These are phyloP conservation scores for Leishmania turanica DNA, from an alignment of 208 protist genomes.

Conservation along the genomic window DNA sequence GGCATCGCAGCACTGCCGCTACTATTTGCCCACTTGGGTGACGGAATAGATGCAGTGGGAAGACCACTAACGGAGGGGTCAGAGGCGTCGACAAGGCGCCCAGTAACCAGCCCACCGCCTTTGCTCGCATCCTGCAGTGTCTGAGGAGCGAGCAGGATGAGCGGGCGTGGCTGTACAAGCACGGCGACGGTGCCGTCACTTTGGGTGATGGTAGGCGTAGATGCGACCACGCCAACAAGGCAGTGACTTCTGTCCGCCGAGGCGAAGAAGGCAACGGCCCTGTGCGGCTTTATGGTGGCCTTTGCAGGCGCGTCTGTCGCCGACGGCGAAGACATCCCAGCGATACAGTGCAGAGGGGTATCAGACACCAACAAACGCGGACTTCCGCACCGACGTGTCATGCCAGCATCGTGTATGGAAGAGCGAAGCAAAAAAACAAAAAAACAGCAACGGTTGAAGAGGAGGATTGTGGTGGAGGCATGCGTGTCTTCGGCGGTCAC, in stretches of 20 bases:
- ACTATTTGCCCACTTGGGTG: background rate
- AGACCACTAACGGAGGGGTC: slow-evolving; percentile 8
- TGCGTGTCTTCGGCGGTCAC: background rate
- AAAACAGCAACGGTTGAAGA: background rate
- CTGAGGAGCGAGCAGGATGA: slow-evolving; percentile 10
- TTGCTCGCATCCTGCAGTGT: background rate
- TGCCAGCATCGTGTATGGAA: background rate
- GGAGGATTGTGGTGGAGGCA: background rate
- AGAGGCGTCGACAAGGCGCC: slow-evolving; percentile 10
- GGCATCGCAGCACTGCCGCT: background rate
- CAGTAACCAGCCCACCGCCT: background rate
- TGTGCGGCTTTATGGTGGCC: background rate
- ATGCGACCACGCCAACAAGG: slow-evolving; percentile 13
- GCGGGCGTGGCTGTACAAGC: slow-evolving; percentile 22
- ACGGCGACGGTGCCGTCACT: slow-evolving; percentile 4
- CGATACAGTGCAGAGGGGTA: background rate
- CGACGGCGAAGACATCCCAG: background rate
- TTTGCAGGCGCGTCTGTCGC: background rate
- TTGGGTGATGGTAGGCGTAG: background rate
- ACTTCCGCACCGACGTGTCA: background rate
- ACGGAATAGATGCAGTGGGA: slow-evolving; percentile 3
- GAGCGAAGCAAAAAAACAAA: background rate
- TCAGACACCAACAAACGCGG: background rate
- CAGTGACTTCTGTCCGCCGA: background rate
- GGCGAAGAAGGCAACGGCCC: slow-evolving; percentile 8